Conservation (phyloP, 179 eudicot genomes). For the Drosera spatulata region DNA sequence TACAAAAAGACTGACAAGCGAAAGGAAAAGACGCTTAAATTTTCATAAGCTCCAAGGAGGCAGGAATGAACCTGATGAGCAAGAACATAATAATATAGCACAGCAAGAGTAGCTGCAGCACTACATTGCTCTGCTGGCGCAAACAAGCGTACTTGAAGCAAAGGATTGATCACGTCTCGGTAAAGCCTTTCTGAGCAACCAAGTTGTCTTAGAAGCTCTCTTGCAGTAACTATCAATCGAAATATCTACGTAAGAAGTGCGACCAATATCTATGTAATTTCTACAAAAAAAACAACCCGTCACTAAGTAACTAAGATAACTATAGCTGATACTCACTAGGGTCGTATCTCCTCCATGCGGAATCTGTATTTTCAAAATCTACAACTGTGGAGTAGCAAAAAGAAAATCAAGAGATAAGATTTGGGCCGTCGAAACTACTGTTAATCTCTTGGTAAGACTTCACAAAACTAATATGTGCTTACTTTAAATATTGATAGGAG, state of each 20-base stretch:
- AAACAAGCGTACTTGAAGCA: conserved; percentile 60
- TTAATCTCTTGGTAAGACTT: no score
- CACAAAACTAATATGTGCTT: no score
- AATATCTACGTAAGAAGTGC: conserved; percentile 6
- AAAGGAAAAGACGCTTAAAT: background rate
- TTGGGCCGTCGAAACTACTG: no score
- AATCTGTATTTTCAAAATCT: conserved; percentile 67
- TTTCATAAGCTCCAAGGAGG: background rate
- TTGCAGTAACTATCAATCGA: conserved; percentile 57
- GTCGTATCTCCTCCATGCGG: conserved; percentile 67
- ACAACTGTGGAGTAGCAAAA: conserved; percentile 30
- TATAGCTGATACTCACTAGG: conserved; percentile 25
- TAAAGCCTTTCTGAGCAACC: conserved; percentile 63
- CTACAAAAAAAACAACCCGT: background rate
- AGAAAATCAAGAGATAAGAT: background rate
- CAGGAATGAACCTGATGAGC: conserved; percentile 51
- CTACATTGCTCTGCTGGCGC: conserved; percentile 77
- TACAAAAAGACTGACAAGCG: background rate
- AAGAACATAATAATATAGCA: conserved; percentile 46
- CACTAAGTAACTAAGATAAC: background rate
- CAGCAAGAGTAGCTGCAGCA: conserved; percentile 67
- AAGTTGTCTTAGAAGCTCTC: conserved; percentile 65
- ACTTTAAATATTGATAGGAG: no score
- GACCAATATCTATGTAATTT: background rate
- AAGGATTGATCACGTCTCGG: conserved; percentile 37